Evolutionary conservation across 805 yeast genomes (phyloP).

Genomic region (Pichia phayaonensis): DNA sequence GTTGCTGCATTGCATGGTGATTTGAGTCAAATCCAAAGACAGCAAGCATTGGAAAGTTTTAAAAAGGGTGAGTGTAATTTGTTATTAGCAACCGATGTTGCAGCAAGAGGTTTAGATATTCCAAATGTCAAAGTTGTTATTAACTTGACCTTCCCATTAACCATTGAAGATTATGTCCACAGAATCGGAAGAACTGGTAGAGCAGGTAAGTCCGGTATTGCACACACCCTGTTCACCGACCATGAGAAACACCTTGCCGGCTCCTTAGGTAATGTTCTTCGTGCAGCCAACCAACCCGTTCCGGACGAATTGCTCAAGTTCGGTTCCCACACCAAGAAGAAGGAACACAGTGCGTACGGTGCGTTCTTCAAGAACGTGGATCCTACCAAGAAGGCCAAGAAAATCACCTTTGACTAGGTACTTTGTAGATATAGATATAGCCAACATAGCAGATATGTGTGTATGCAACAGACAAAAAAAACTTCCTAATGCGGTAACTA

Average conservation of each 20-base stretch:
- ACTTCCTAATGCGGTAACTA: neutral
- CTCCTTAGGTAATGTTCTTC: slow-evolving; percentile 81
- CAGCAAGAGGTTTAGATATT: slow-evolving; percentile 95
- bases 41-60: slow-evolving; percentile 77
- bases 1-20: slow-evolving; percentile 98
- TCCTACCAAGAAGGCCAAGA: slow-evolving; percentile 73
- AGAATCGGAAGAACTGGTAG: slow-evolving; percentile 99
- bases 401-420: slow-evolving; percentile 67
- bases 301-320: slow-evolving; percentile 92
- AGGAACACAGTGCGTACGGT: slow-evolving; percentile 96
- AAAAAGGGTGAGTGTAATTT: slow-evolving; percentile 70
- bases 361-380: slow-evolving; percentile 95
- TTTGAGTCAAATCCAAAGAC: slow-evolving; percentile 84
- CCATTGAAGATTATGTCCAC: slow-evolving; percentile 97
- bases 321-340: slow-evolving; percentile 97
- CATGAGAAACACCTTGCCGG: slow-evolving; percentile 96
- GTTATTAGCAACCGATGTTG: slow-evolving; percentile 94
- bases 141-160: slow-evolving; percentile 94
- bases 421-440: neutral
- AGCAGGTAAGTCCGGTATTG: slow-evolving; percentile 95
- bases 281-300: slow-evolving; percentile 92
- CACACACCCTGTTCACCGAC: slow-evolving; percentile 93
- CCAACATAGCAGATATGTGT: neutral
- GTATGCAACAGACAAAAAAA: too few relatives aligned
- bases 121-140: slow-evolving; percentile 96